phyloP scores from a whole-genome alignment of 1,284 basidiomycete species.

The Apiotrichum brassicae region DNA sequence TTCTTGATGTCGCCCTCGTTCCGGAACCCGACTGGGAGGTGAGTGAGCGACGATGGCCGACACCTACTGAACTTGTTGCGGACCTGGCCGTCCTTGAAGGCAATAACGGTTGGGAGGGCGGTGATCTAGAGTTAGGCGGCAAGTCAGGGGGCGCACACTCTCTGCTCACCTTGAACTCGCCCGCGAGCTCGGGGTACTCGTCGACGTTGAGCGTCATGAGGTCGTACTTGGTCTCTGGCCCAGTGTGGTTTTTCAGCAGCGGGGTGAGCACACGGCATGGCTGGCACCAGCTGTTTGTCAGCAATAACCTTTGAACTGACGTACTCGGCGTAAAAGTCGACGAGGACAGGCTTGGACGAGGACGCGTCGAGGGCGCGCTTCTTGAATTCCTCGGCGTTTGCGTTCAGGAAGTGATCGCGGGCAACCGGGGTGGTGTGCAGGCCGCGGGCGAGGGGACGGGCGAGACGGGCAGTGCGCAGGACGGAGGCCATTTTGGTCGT shows the following conservation, averaged over 20 bases:
- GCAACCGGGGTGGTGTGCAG: constrained; percentile 21
- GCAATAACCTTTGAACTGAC: constrained; percentile 4
- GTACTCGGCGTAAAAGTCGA: constrained; percentile 46
- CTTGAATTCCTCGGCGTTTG: constrained; percentile 26
- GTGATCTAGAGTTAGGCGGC: constrained; percentile 28
- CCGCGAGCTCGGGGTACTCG: constrained; percentile 39
- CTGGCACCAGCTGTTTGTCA: constrained; percentile 41
- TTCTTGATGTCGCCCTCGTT: constrained; percentile 39
- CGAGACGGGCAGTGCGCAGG: constrained; percentile 12
- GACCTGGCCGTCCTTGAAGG: constrained; percentile 45
- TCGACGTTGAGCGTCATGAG: constrained; percentile 45
- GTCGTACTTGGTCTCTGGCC: constrained; percentile 33
- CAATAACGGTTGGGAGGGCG: constrained; percentile 44
- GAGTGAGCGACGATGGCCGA: neutral
- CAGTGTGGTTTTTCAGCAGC: constrained; percentile 36
- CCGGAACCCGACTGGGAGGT: constrained; percentile 37
- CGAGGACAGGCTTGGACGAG: constrained; percentile 35
- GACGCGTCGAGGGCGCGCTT: constrained; percentile 20
- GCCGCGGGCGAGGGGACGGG: neutral
- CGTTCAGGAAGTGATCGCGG: constrained; percentile 34
- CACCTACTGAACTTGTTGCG: constrained; percentile 45
- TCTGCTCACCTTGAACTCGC: constrained; percentile 39
- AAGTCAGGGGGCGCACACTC: neutral
- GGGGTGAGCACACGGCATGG: constrained; percentile 45
- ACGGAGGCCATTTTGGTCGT: constrained; percentile 8